Evolutionary conservation across 768 basidiomycete genomes (phyloP), one percentile per base, ranked within the genome.

Genomic region (Auriscalpium vulgare): DNA sequence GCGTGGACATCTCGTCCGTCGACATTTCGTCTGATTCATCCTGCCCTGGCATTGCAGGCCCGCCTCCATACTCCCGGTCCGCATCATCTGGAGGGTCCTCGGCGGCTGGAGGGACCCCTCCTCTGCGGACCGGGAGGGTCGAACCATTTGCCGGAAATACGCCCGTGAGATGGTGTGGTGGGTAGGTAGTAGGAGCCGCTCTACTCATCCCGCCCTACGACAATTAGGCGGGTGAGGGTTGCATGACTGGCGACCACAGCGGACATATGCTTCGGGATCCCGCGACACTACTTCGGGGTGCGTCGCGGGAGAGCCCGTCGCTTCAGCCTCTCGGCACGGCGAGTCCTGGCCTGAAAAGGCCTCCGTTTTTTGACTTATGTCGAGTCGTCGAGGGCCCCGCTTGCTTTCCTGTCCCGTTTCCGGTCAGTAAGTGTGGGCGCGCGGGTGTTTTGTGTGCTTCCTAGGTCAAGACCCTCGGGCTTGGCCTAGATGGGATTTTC

Each of bases 271-370:
- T 40, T 16, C 16, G 10, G 38, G 38, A 16, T 40, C 9, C 10
- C 10, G 38, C 9, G 38, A 40, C 38, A 40, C n/a, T n/a, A n/a
- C n/a, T 40, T 40, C 38, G 9, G 10, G 38, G 38, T 40, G 38
- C 38, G 38, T 40, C 38, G 38, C 16, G 10, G 10, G 9, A 40
- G 10, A 9, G 38, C 16, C 38, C 16, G 38, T 3, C 10, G 48
- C 48, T 50, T 50, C 21, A 50, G 48, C 48, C 29, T 50, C 48
- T 50, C 48, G 29, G 48, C 48, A 50, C 48, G 48, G 48, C 29
- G 8, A 35, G 48, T 50, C 48, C 48, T 8, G 34, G 34, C 48
- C 48, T 50, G 35, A 50, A 50, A 29, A 50, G 48, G 48, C 34
- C 9, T 10, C 48, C 48, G 48, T 50, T 50, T 50, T 19, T 40